Percentiles rank a stretch among this genome's conserved stretches.
These are phyloP conservation scores for Scytalidium sp. DNA, from an alignment of 2,329 filamentous ascomycete genomes.

Conservation along the genomic window DNA sequence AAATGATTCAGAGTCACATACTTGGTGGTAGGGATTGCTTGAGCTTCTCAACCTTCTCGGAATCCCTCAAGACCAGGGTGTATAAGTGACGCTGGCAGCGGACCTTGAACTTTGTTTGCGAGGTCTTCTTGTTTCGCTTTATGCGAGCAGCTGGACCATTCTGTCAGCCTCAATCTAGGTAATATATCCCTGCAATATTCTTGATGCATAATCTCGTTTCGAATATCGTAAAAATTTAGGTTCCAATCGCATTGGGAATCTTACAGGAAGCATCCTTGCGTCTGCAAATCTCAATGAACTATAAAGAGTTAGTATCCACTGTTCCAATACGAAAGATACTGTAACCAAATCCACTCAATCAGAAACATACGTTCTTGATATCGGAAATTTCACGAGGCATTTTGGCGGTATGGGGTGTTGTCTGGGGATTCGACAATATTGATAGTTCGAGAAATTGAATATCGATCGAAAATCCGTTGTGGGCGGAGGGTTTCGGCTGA, in stretches of 20 bases:
- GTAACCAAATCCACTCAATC: not conserved
- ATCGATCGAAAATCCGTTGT: not conserved
- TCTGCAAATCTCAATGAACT: constrained; percentile 99
- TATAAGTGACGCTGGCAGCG: constrained; percentile 95
- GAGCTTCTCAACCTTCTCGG: constrained; percentile 99
- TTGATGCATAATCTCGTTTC: not conserved
- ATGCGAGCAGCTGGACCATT: constrained; percentile 70
- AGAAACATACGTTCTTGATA: constrained; percentile 74
- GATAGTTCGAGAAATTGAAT: not conserved
- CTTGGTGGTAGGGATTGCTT: constrained; percentile 98
- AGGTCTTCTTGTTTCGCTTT: constrained; percentile 90
- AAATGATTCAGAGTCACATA: constrained; percentile 50
- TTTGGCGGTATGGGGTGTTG: constrained; percentile 53
- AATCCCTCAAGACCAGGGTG: constrained; percentile 97
- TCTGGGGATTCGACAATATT: constrained; percentile 13
- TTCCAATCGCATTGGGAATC: constrained; percentile 39
- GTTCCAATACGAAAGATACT: not conserved
- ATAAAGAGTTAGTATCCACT: constrained; percentile 16
- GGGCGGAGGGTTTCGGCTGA: not conserved
- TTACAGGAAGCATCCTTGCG: constrained; percentile 99
- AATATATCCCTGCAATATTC: not conserved
- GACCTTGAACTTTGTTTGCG: constrained; percentile 99
- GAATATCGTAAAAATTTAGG: not conserved
- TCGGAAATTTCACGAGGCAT: constrained; percentile 99
- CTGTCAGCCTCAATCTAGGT: constrained; percentile 12